These are phyloP conservation scores for Ceratocystis colombiana DNA, from an alignment of 2,329 filamentous ascomycete genomes.

Conservation along the genomic window DNA sequence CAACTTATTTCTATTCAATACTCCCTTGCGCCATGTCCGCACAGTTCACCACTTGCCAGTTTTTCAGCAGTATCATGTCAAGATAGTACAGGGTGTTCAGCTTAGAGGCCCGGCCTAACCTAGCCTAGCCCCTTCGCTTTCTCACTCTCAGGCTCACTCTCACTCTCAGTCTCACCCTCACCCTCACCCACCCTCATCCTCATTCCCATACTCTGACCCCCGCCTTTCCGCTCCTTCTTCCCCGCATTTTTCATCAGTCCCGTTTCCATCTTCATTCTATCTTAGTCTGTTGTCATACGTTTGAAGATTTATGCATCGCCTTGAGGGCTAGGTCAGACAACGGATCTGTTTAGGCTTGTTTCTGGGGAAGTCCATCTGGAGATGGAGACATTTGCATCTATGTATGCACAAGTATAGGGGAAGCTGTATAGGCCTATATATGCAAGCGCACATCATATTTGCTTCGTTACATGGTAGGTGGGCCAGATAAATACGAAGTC, in stretches of 20 bases:
- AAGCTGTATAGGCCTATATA: neutral
- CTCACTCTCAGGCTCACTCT: no score
- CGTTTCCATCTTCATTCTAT: neutral
- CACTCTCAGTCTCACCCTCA: neutral
- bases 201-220: neutral
- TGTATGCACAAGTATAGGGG: neutral
- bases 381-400: neutral
- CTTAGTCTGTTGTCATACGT: neutral
- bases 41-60: no score
- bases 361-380: neutral
- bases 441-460: neutral
- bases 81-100: no score
- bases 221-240: neutral
- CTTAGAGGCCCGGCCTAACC: neutral
- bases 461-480: neutral
- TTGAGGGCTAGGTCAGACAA: neutral
- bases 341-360: neutral
- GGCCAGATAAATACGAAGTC: no score
- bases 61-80: no score
- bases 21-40: no score
- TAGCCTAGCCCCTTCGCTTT: neutral
- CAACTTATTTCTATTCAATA: no score
- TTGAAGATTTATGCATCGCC: slow-evolving; percentile 7
- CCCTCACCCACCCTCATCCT: neutral
- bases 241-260: slow-evolving; percentile 4